Evolutionary conservation across 2,329 filamentous ascomycete genomes (phyloP).

Genomic region (Calycina herbarum): DNA sequence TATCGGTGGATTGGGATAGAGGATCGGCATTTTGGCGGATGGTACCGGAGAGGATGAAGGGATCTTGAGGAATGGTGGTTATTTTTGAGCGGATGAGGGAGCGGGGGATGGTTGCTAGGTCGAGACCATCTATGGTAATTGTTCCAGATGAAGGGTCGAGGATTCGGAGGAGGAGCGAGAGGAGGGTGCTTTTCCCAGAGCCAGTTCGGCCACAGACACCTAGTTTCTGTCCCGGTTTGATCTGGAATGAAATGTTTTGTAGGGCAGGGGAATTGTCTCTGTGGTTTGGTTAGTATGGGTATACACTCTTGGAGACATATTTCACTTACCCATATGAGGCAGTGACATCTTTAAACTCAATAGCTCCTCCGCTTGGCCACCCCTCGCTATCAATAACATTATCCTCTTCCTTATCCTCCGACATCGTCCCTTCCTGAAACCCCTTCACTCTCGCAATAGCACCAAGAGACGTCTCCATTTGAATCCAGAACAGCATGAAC

Average conservation of each 20-base stretch:
- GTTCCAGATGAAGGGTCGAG: neutral
- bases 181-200: constrained; percentile 5
- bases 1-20: constrained; percentile 75
- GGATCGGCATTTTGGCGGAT: constrained; percentile 88
- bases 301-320: no score
- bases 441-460: constrained; percentile 55
- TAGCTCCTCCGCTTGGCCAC: neutral
- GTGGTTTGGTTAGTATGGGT: no score
- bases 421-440: constrained; percentile 41
- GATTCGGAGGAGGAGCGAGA: neutral
- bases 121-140: constrained; percentile 7
- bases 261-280: constrained; percentile 3
- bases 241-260: neutral
- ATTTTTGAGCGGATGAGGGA: constrained; percentile 71
- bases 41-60: constrained; percentile 84
- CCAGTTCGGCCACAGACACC: constrained; percentile 9
- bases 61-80: constrained; percentile 94
- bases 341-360: neutral
- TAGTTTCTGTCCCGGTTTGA: constrained; percentile 1
- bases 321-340: neutral
- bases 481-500: constrained; percentile 49
- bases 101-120: neutral
- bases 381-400: no score
- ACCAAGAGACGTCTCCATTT: constrained; percentile 55
- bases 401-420: neutral